Conservation (phyloP, 2,329 filamentous ascomycete species). For the Colletotrichum karsti region DNA sequence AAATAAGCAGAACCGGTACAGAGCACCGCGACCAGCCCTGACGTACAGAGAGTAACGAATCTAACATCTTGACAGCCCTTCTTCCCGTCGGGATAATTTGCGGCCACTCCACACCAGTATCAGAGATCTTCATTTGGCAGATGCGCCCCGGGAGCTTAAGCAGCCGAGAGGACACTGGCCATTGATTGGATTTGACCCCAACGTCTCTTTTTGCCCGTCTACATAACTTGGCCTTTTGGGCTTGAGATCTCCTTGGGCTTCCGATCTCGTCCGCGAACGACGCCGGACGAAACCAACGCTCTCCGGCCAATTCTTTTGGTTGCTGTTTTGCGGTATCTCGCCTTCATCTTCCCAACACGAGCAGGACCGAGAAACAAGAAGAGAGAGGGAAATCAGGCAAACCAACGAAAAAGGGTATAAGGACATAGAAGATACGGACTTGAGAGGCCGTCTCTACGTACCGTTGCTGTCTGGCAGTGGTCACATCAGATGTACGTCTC, state of each 20-base stretch:
- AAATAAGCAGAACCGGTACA: conserved; percentile 15
- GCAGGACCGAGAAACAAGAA: background rate
- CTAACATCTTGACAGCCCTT: conserved; percentile 6
- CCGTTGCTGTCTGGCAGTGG: background rate
- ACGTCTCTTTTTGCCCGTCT: background rate
- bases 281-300: conserved; percentile 8
- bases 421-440: background rate
- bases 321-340: background rate
- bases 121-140: conserved; percentile 32
- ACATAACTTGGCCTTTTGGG: background rate
- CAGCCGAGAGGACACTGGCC: conserved; percentile 20
- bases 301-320: background rate
- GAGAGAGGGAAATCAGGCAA: background rate
- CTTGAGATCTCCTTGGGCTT: conserved; percentile 6
- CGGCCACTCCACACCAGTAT: conserved; percentile 24
- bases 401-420: background rate
- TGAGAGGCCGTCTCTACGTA: background rate
- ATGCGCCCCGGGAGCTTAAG: conserved; percentile 26
- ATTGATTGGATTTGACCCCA: background rate
- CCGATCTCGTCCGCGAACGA: conserved; percentile 21
- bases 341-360: background rate
- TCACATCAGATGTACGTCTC: conserved; percentile 6
- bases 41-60: no score
- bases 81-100: conserved; percentile 24
- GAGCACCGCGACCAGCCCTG: background rate